Conservation (phyloP, 306 rosid genomes). For the Erythrophleum fordii region DNA sequence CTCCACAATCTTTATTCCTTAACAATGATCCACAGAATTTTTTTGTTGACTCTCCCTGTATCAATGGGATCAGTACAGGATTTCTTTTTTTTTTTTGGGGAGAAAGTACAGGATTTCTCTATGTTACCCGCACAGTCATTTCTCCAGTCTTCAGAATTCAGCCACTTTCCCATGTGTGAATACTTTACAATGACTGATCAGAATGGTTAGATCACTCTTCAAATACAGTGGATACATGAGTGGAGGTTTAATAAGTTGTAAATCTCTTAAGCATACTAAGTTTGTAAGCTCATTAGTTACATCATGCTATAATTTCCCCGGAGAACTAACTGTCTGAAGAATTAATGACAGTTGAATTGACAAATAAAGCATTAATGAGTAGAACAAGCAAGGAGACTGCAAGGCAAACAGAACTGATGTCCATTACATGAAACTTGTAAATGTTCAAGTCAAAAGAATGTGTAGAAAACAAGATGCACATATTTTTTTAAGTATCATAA, state of each 20-base stretch:
- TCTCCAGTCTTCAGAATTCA: conserved; percentile 7
- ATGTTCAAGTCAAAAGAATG: conserved; percentile 14
- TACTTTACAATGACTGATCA: conserved; percentile 1
- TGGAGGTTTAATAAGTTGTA: neutral
- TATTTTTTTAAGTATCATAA: neutral
- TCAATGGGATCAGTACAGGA: neutral
- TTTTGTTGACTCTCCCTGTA: neutral
- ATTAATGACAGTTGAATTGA: neutral
- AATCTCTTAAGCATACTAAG: conserved; percentile 7
- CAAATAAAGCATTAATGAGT: neutral
- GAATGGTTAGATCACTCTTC: conserved; percentile 2
- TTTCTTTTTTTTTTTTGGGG: too few relatives aligned
- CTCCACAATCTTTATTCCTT: conserved; percentile 3
- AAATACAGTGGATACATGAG: neutral
- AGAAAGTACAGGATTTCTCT: conserved; percentile 9
- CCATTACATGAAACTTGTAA: neutral
- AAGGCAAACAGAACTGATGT: conserved; percentile 10
- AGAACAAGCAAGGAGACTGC: neutral
- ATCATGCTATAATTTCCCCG: neutral
- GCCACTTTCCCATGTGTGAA: neutral
- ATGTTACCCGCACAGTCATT: neutral
- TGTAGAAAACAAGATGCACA: neutral
- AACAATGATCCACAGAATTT: neutral
- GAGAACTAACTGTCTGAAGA: conserved; percentile 2
- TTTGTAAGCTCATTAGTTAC: conserved; percentile 11